phyloP scores from a whole-genome alignment of 768 basidiomycete species.

The Arthromyces matolae region DNA sequence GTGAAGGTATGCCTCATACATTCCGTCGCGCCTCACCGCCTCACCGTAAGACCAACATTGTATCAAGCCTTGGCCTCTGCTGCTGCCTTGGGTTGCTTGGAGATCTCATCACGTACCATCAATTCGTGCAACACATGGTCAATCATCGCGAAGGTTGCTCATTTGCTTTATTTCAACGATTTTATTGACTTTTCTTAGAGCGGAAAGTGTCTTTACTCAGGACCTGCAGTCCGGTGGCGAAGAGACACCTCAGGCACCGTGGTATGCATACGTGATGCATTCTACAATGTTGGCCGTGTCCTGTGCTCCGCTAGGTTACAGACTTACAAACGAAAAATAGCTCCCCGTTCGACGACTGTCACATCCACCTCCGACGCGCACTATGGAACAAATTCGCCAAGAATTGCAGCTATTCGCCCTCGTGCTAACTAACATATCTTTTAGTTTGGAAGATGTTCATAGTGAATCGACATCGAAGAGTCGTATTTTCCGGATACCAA shows the following conservation, averaged over 20 bases:
- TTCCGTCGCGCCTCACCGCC: neutral
- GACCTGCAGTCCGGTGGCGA: constrained; percentile 72
- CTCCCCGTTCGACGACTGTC: constrained; percentile 77
- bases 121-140: constrained; percentile 67
- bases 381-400: constrained; percentile 63
- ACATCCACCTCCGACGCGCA: constrained; percentile 55
- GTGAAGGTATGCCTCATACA: constrained; percentile 65
- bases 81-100: constrained; percentile 73
- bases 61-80: constrained; percentile 78
- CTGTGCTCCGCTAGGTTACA: too few relatives aligned
- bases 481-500: constrained; percentile 57
- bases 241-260: constrained; percentile 74
- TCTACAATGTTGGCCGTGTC: constrained; percentile 89
- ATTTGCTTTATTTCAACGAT: neutral
- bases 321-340: constrained; percentile 40
- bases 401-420: constrained; percentile 74
- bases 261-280: constrained; percentile 83
- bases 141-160: constrained; percentile 68
- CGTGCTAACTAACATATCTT: constrained; percentile 65
- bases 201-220: constrained; percentile 62
- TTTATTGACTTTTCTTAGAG: constrained; percentile 39
- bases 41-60: neutral
- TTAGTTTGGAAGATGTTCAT: constrained; percentile 59
- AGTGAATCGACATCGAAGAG: constrained; percentile 38
- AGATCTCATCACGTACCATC: constrained; percentile 75